phyloP scores from a whole-genome alignment of 805 yeast species.

The Blastobotrys attinorum region DNA sequence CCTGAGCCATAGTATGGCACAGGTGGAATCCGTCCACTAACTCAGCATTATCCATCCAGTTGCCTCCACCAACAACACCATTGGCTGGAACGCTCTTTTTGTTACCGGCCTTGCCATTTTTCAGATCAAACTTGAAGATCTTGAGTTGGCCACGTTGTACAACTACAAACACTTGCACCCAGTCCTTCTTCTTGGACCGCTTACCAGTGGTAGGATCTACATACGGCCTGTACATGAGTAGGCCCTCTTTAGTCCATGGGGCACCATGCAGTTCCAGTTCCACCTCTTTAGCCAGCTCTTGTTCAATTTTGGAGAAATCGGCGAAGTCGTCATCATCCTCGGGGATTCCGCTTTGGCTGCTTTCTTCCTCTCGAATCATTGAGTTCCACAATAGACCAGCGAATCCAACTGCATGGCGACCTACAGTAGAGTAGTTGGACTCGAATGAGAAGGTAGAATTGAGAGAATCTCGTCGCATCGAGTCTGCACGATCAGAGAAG shows the following conservation, averaged over 20 bases:
- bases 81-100: slow-evolving; percentile 18
- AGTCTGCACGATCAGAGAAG: slow-evolving; percentile 6
- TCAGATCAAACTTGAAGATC: slow-evolving; percentile 42
- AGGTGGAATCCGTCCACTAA: slow-evolving; percentile 46
- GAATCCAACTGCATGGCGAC: slow-evolving; percentile 27
- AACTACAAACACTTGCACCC: slow-evolving; percentile 53
- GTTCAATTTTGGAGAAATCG: slow-evolving; percentile 23
- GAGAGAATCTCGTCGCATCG: slow-evolving; percentile 16
- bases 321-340: slow-evolving; percentile 20
- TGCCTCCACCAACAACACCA: slow-evolving; percentile 48
- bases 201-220: slow-evolving; percentile 23
- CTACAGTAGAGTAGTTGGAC: slow-evolving; percentile 22
- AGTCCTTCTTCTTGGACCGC: slow-evolving; percentile 26
- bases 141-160: slow-evolving; percentile 60
- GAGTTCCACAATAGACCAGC: slow-evolving; percentile 26
- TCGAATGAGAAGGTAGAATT: slow-evolving; percentile 33
- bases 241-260: slow-evolving; percentile 73
- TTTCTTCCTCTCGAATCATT: slow-evolving; percentile 22
- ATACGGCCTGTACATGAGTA: slow-evolving; percentile 35
- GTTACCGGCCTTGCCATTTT: slow-evolving; percentile 16
- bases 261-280: slow-evolving; percentile 61
- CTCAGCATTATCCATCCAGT: slow-evolving; percentile 59
- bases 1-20: slow-evolving; percentile 38
- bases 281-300: slow-evolving; percentile 45
- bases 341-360: slow-evolving; percentile 13